These are phyloP conservation scores for Populus hybrid DNA, from an alignment of 441 rosid genomes.

Conservation along the genomic window DNA sequence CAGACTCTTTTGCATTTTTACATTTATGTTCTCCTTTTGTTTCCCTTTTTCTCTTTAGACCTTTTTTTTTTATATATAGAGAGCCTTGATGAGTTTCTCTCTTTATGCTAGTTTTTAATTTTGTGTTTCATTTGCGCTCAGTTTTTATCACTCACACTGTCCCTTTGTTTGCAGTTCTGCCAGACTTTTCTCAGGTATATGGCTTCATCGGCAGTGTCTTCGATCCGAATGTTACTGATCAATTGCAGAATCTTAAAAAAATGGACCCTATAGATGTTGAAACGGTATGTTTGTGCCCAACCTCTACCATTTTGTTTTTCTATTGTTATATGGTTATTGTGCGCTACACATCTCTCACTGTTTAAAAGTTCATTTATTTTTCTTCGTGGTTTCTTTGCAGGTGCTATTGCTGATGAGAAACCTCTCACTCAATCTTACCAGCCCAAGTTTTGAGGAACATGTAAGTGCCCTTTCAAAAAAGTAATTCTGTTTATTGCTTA, in stretches of 20 bases:
- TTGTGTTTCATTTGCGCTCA: neutral
- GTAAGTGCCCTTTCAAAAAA: constrained; percentile 40
- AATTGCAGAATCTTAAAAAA: constrained; percentile 71
- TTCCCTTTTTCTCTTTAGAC: neutral
- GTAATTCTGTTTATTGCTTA: neutral
- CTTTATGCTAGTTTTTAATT: neutral
- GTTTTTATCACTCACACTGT: constrained; percentile 3
- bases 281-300: constrained; percentile 48
- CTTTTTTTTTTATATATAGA: neutral
- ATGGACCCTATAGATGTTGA: constrained; percentile 90
- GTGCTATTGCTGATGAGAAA: constrained; percentile 81
- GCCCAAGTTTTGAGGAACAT: constrained; percentile 83
- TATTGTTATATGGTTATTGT: neutral
- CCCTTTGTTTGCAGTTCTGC: constrained; percentile 64
- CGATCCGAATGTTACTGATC: constrained; percentile 68
- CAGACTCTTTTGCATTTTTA: constrained; percentile 8
- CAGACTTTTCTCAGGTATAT: constrained; percentile 88
- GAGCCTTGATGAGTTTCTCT: neutral
- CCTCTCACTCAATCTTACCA: constrained; percentile 70
- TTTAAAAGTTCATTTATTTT: neutral
- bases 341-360: neutral
- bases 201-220: constrained; percentile 89
- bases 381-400: constrained; percentile 32
- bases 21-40: neutral
- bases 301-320: neutral